Base-by-base conservation (phyloP, 139 green algal species). In the Ulvella scutata region DNA sequence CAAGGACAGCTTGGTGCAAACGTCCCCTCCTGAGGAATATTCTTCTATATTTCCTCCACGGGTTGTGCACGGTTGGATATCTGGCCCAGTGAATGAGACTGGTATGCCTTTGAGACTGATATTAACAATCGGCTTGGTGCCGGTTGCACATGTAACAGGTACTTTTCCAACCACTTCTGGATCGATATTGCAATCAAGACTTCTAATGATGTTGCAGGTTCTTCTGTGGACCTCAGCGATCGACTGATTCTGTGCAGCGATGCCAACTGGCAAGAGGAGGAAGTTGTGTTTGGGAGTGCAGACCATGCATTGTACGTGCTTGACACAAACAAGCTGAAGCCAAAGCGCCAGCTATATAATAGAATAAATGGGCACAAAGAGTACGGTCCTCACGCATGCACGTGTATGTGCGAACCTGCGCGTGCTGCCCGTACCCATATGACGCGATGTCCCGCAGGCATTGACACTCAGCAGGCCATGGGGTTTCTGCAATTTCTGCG, bases 221-320 rank as follows among this genome's bases (percentile, higher is more conserved):
- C 61, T 9, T 3, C 81, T 13, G 37, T 79, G 6, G 74, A 89
- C 43, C 62, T 93, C 34, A 87, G 81, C 17, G 83, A 90, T 36
- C 59, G 79, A 29, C 86, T 84, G 6, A 73, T 85, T 23, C 73
- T 90, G 37, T 92, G 89, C 77, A 84, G 75, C 20, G 82, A 79
- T n/a, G 82, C 87, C 3, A 62, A 85, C 74, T 90, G 85, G 83
- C 43, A 28, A 4, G 28, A 17, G 0, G 38, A 60, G 2, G 83
- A 90, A 43, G 83, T 83, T 10, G 88, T 90, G 13, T 23, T 91
- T 21, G 88, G 89, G 10, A 78, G 73, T 28, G 83, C 85, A 4
- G 90, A 96, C 79, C 90, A 96, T 75, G 90, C 88, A 4, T 74
- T 91, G 13, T 94, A 96, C 75, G 74, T 82, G 0, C 74, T 94